Percentiles rank a stretch among this genome's conserved stretches.
Evolutionary conservation across 805 yeast species (phyloP).

Genomic region (Nakazawaea siamensis): DNA sequence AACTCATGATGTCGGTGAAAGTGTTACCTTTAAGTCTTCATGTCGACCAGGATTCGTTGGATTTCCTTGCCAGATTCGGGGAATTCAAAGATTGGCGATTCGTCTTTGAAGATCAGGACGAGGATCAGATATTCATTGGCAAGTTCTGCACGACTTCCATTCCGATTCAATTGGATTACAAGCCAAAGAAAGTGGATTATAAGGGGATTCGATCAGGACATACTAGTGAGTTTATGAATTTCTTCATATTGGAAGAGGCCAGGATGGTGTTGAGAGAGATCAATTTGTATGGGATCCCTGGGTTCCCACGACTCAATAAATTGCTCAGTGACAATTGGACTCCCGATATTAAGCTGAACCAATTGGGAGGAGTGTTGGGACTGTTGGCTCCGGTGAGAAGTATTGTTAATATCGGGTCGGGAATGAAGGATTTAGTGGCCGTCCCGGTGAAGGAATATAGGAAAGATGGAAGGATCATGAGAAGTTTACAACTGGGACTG

Average conservation of each 20-base stretch:
- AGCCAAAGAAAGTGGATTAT: conserved; percentile 84
- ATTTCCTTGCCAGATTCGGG: conserved; percentile 70
- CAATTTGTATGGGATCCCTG: conserved; percentile 67
- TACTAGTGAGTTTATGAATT: conserved; percentile 78
- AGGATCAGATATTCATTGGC: conserved; percentile 62
- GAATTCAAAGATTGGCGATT: conserved; percentile 72
- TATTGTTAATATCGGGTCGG: conserved; percentile 68
- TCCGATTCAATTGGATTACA: conserved; percentile 71
- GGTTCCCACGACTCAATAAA: conserved; percentile 52
- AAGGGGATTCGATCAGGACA: conserved; percentile 82
- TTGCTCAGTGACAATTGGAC: conserved; percentile 69
- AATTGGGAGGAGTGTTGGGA: conserved; percentile 69
- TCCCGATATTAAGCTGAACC: conserved; percentile 80
- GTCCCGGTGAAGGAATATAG: conserved; percentile 70
- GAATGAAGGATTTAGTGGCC: conserved; percentile 63
- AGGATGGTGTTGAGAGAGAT: conserved; percentile 55
- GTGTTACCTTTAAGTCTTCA: conserved; percentile 74
- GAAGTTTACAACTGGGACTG: conserved; percentile 73
- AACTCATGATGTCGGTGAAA: conserved; percentile 42
- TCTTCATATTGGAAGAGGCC: conserved; percentile 85
- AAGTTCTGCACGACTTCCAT: conserved; percentile 55
- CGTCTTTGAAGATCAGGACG: conserved; percentile 46
- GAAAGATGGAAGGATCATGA: conserved; percentile 60
- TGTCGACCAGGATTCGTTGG: conserved; percentile 90
- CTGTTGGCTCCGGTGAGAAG: conserved; percentile 82